phyloP scores from a whole-genome alignment of 257 asterid species.

The Penstemon barbatus region DNA sequence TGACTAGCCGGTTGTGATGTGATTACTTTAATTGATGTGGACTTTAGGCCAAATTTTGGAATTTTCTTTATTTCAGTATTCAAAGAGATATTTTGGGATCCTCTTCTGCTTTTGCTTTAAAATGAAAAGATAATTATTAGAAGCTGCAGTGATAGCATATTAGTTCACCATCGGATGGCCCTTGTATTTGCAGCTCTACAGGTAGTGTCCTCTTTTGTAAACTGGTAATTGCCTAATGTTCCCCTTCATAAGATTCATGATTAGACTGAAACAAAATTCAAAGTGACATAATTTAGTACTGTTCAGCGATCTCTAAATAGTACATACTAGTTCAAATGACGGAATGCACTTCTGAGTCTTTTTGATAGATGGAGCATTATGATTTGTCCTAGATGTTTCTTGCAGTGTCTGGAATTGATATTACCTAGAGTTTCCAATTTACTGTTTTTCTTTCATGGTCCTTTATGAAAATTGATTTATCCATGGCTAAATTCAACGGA shows the following conservation, averaged over 20 bases:
- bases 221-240: neutral
- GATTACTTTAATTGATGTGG: neutral
- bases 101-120: neutral
- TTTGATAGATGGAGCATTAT: neutral
- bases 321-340: neutral
- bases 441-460: neutral
- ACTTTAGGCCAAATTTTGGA: neutral
- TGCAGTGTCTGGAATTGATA: neutral
- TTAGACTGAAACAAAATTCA: neutral
- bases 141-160: constrained; percentile 8
- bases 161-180: neutral
- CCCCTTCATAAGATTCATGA: constrained; percentile 1
- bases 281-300: neutral
- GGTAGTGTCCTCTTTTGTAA: neutral
- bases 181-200: neutral
- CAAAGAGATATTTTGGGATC: neutral
- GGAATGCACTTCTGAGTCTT: constrained; percentile 1
- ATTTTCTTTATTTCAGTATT: neutral
- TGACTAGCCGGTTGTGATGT: neutral
- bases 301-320: neutral
- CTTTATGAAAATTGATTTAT: constrained; percentile 1
- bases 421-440: neutral
- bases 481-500: constrained; percentile 1
- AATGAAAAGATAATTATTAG: neutral
- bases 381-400: constrained; percentile 1